Evolutionary conservation across 495 filamentous ascomycete species (phyloP), one percentile per base, ranked within the genome.

Genomic region (Annulohypoxylon stygium): DNA sequence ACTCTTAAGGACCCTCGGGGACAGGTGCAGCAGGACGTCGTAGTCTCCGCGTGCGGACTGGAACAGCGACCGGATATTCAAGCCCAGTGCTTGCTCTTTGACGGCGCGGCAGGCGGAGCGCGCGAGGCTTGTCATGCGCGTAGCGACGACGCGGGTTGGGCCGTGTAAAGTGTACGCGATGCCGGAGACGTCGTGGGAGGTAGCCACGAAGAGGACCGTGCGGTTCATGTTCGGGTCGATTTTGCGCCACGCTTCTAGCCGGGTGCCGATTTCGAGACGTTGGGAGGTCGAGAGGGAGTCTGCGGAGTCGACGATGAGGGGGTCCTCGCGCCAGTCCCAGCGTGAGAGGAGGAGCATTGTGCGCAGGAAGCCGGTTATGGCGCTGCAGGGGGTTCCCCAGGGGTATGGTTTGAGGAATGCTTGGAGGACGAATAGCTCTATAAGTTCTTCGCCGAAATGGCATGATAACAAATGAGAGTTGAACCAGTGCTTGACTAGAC

Each of bases 401-500:
- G 95, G 94, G 67, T 93, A 90, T 0, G 93, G 92, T 37, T 90
- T 88, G n/a, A 95, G 81, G 79, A 98, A 99, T 37, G 87, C 86
- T 41, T 89, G 90, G 5, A 89, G 85, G 12, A 88, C 90, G 43
- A 96, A 79, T 37, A 98, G 87, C 80, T 99, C 96, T 62, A 97
- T 86, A 33, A 97, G 79, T 76, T 95, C 93, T 20, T 93, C 90
- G 33, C 84, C 85, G 76, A 98, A 83, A 72, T 97, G 92, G 33
- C 83, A 84, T 0, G 87, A 85, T 20, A 99, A 88, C 47, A 96
- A 89, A 73, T 99, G 96, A 1, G 86, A 86, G 71, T 88, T 88
- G 76, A 97, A 96, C 96, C 96, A 99, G 71, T 89, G 85, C 80
- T 98, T 98, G 39, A 93, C 82, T 4, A 98, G 85, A n/a, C 95